Evolutionary conservation across 2,329 filamentous ascomycete species (phyloP).

Genomic region (Didymella pomorum): DNA sequence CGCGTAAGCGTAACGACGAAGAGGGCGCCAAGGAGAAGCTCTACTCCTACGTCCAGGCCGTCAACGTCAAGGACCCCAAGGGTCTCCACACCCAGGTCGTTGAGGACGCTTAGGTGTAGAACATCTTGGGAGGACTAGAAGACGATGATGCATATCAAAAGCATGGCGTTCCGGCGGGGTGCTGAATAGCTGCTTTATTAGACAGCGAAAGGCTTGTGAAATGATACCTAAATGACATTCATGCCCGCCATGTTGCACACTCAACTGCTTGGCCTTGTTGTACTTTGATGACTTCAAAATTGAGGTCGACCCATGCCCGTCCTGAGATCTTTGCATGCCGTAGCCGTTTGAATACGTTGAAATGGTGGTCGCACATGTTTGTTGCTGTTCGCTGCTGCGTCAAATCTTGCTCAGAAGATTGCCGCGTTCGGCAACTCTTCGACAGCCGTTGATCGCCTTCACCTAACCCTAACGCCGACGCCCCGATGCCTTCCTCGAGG

Average conservation of each 20-base stretch:
- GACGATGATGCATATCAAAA: slow-evolving; percentile 43
- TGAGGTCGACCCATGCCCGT: too few relatives aligned
- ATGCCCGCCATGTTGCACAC: slow-evolving; percentile 31
- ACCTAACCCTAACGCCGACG: too few relatives aligned
- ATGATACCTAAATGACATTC: slow-evolving; percentile 49
- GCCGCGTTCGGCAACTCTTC: too few relatives aligned
- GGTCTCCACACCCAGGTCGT: slow-evolving; percentile 93
- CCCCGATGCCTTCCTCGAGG: too few relatives aligned
- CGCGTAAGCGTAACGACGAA: slow-evolving; percentile 99
- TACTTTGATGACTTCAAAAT: not conserved
- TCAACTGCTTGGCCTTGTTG: not conserved
- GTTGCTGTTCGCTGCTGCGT: too few relatives aligned
- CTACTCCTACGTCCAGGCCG: slow-evolving; percentile 99
- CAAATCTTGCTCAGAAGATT: too few relatives aligned
- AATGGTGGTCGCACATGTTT: too few relatives aligned
- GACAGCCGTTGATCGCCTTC: too few relatives aligned
- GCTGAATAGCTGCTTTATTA: slow-evolving; percentile 45
- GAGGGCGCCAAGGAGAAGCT: slow-evolving; percentile 99
- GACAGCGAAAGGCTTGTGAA: slow-evolving; percentile 45
- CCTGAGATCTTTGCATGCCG: too few relatives aligned
- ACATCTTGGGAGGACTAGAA: slow-evolving; percentile 21
- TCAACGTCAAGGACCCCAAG: slow-evolving; percentile 99
- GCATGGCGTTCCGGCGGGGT: slow-evolving; percentile 48
- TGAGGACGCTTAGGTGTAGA: slow-evolving; percentile 63
- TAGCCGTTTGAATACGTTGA: too few relatives aligned